Conservation (phyloP, 495 filamentous ascomycete genomes). For the Penicillium longicatenatum region DNA sequence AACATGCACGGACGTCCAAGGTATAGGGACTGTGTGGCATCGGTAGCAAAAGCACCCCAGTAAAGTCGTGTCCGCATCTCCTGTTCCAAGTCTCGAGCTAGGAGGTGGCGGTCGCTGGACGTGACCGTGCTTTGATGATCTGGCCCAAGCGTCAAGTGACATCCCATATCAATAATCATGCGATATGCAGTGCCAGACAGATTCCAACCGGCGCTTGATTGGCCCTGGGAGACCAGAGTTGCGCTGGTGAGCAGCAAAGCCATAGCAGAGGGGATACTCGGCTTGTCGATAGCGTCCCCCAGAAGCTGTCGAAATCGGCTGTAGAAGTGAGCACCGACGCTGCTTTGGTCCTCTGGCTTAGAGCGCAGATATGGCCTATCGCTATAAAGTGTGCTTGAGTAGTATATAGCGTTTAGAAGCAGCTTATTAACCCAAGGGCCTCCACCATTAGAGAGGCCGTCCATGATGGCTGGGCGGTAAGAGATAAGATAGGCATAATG, state of each 20-base stretch:
- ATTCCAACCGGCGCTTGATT: constrained; percentile 23
- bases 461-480: constrained; percentile 39
- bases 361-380: constrained; percentile 10
- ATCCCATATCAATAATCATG: constrained; percentile 39
- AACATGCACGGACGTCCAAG: constrained; percentile 27
- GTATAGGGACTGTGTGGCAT: constrained; percentile 32
- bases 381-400: constrained; percentile 16
- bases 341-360: constrained; percentile 1
- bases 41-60: constrained; percentile 34
- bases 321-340: constrained; percentile 17
- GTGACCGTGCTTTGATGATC: neutral
- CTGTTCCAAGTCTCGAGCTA: constrained; percentile 5
- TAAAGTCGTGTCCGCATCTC: constrained; percentile 24
- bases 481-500: constrained; percentile 23
- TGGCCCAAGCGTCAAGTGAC: constrained; percentile 20
- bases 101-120: constrained; percentile 1
- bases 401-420: constrained; percentile 39
- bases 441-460: constrained; percentile 32
- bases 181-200: constrained; percentile 30
- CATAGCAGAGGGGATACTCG: constrained; percentile 17
- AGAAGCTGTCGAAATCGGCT: constrained; percentile 16
- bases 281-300: constrained; percentile 17
- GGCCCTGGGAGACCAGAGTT: constrained; percentile 18
- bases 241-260: constrained; percentile 17
- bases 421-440: constrained; percentile 34